Percentiles rank a stretch among this genome's conserved stretches.
These are phyloP conservation scores for Phyllosticta citribraziliensis DNA, from an alignment of 2,329 filamentous ascomycete genomes.

Conservation along the genomic window DNA sequence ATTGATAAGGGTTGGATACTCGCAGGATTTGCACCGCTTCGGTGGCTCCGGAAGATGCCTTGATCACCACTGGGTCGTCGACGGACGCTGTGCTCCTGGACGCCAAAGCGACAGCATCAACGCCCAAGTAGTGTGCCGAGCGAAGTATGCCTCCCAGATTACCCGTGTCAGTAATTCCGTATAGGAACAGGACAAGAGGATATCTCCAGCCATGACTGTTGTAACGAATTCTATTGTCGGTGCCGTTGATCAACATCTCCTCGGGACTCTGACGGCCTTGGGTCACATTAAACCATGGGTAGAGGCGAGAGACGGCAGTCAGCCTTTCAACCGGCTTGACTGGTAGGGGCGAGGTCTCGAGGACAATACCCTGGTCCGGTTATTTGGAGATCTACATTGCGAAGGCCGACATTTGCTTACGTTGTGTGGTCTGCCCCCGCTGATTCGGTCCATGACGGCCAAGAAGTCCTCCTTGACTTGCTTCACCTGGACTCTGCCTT, in stretches of 20 bases:
- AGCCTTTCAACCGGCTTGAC: not conserved
- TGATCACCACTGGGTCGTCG: slow-evolving; percentile 63
- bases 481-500: slow-evolving; percentile 33
- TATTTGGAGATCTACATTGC: slow-evolving; percentile 3
- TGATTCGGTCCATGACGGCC: slow-evolving; percentile 72
- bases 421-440: slow-evolving; percentile 75
- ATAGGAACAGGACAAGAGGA: slow-evolving; percentile 64
- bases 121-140: slow-evolving; percentile 82
- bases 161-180: slow-evolving; percentile 69
- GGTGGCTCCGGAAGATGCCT: slow-evolving; percentile 78
- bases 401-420: slow-evolving; percentile 16
- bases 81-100: slow-evolving; percentile 61
- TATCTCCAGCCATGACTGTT: slow-evolving; percentile 39
- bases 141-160: slow-evolving; percentile 87
- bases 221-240: slow-evolving; percentile 41
- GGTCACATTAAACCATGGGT: slow-evolving; percentile 16
- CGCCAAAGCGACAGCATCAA: slow-evolving; percentile 71
- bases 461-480: slow-evolving; percentile 53
- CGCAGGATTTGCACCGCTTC: slow-evolving; percentile 69
- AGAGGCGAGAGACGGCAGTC: not conserved
- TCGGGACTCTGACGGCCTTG: slow-evolving; percentile 63
- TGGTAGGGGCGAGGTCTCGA: slow-evolving; percentile 79
- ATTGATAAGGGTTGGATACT: slow-evolving; percentile 55
- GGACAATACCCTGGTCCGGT: slow-evolving; percentile 52
- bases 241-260: slow-evolving; percentile 64